A percentile compares a stretch with the other conserved stretches of the same genome.
These are phyloP conservation scores for Dendrobium chrysotoxum DNA, from an alignment of 106 monocot genomes.

Conservation along the genomic window DNA sequence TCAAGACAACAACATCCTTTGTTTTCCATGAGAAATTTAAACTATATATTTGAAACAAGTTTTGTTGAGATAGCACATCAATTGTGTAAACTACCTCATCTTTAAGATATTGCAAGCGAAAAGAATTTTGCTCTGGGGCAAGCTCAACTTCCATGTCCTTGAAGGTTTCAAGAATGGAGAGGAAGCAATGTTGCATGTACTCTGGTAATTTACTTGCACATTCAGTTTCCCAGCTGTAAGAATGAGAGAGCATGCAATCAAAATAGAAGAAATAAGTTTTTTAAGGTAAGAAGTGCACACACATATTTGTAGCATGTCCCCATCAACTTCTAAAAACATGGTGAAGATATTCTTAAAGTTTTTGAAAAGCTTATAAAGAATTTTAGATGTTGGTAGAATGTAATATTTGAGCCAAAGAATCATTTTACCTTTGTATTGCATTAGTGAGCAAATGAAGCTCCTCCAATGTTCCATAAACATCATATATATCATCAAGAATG, in stretches of 20 bases:
- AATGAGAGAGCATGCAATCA: background rate
- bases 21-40: too few relatives aligned
- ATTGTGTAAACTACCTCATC: background rate
- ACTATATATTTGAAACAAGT: too few relatives aligned
- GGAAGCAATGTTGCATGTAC: background rate
- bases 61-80: background rate
- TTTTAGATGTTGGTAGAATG: background rate
- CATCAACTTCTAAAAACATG: too few relatives aligned
- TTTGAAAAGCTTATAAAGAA: background rate
- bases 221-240: background rate
- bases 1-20: background rate
- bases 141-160: background rate
- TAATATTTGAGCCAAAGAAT: background rate
- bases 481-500: background rate
- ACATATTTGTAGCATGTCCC: too few relatives aligned
- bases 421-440: background rate
- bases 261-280: background rate
- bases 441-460: conserved; percentile 1
- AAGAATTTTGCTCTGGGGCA: background rate
- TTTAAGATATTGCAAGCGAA: background rate
- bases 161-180: background rate
- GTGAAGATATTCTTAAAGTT: background rate
- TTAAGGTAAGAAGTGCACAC: background rate
- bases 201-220: background rate
- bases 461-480: background rate